Evolutionary conservation across 345 rosid genomes (phyloP).

Genomic region (Erucastrum elatum): DNA sequence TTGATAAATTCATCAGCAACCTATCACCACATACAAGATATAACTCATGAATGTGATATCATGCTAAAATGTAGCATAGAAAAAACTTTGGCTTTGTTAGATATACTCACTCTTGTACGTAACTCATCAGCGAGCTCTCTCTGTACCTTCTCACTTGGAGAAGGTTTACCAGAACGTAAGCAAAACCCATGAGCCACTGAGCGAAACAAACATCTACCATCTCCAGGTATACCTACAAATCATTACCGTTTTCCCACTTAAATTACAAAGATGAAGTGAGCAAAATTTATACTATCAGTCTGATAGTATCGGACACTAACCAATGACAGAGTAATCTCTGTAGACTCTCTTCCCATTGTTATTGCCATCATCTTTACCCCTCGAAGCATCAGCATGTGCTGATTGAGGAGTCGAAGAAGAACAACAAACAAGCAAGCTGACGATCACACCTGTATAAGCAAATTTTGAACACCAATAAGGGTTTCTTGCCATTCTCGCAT

Average conservation of each 20-base stretch:
- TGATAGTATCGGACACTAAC: no score
- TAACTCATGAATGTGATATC: not conserved
- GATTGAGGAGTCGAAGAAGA: constrained; percentile 68
- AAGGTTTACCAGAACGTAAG: constrained; percentile 59
- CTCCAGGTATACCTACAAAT: constrained; percentile 86
- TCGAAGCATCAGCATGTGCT: constrained; percentile 58
- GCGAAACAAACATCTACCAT: constrained; percentile 96
- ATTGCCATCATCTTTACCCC: constrained; percentile 40
- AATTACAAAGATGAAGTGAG: no score
- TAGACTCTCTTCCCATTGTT: constrained; percentile 77
- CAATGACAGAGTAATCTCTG: constrained; percentile 77
- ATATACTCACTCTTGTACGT: constrained; percentile 48
- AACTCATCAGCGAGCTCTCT: constrained; percentile 85
- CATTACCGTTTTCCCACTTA: not conserved
- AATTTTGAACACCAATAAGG: constrained; percentile 48
- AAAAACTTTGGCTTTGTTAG: not conserved
- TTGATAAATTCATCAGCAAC: constrained; percentile 93
- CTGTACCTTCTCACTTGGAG: constrained; percentile 69
- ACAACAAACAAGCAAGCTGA: constrained; percentile 70
- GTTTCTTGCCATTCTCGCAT: constrained; percentile 44
- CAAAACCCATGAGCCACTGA: constrained; percentile 89
- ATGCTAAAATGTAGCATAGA: not conserved
- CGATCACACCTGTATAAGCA: constrained; percentile 52
- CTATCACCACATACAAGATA: constrained; percentile 51
- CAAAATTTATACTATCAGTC: no score